Percentiles rank a stretch among this genome's conserved stretches.
Conservation (phyloP, 768 basidiomycete species). For the Dentipellis sp. region DNA sequence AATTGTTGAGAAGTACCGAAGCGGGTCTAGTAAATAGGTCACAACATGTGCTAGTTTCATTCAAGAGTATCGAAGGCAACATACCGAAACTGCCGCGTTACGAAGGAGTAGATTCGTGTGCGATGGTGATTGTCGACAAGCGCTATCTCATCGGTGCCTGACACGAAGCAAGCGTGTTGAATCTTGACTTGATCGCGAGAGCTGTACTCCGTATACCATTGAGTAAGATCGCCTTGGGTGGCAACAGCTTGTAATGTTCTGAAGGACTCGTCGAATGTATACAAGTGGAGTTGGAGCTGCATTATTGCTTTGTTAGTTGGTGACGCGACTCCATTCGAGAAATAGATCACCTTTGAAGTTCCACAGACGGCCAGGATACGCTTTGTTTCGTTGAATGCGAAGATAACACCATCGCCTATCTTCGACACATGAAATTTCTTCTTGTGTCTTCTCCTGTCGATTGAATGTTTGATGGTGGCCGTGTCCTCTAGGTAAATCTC, state of each 20-base stretch:
- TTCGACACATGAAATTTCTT: conserved; percentile 32
- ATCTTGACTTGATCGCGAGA: conserved; percentile 16
- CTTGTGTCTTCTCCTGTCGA: background rate
- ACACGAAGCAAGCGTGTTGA: conserved; percentile 33
- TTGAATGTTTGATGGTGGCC: background rate
- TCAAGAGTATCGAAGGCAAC: conserved; percentile 1
- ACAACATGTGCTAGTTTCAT: background rate
- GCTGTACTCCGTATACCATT: conserved; percentile 29
- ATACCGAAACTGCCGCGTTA: conserved; percentile 46
- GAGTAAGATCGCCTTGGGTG: conserved; percentile 27
- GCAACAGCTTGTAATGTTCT: conserved; percentile 32
- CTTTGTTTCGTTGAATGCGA: conserved; percentile 45
- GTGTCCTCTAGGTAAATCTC: conserved; percentile 6
- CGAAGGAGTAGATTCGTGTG: conserved; percentile 44
- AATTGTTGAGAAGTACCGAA: conserved; percentile 26
- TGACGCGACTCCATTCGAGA: background rate
- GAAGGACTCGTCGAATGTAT: conserved; percentile 38
- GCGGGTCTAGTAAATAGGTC: conserved; percentile 30
- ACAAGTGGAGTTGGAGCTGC: conserved; percentile 33
- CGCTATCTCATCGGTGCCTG: conserved; percentile 42
- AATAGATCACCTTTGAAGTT: conserved; percentile 27
- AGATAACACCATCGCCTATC: conserved; percentile 33
- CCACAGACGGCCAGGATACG: conserved; percentile 38
- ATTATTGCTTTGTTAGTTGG: background rate
- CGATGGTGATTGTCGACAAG: conserved; percentile 35